A percentile compares a stretch with the other conserved stretches of the same genome.
Conservation (phyloP, 805 yeast genomes). For the Spencermartinsiella europaea region DNA sequence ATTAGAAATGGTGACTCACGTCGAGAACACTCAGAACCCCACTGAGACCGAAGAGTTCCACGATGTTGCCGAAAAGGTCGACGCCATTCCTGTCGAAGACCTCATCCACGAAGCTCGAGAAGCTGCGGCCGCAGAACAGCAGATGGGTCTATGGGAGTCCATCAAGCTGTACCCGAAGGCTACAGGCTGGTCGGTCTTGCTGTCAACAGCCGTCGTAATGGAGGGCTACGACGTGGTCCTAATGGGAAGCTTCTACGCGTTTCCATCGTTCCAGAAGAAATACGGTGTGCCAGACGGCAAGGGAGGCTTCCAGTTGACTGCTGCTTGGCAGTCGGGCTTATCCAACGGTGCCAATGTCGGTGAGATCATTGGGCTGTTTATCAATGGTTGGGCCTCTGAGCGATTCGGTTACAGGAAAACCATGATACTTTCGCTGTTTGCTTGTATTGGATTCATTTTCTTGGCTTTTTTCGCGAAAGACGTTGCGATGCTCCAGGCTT, state of each 20-base stretch:
- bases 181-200: conserved; percentile 41
- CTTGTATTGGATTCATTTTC: conserved; percentile 38
- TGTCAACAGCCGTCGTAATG: conserved; percentile 43
- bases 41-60: not conserved
- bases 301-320: conserved; percentile 15
- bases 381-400: conserved; percentile 43
- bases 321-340: conserved; percentile 22
- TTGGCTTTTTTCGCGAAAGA: conserved; percentile 42
- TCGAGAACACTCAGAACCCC: not conserved
- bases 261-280: conserved; percentile 15
- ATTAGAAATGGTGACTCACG: not conserved
- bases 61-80: not conserved
- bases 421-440: conserved; percentile 33
- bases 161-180: conserved; percentile 35
- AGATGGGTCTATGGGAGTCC: conserved; percentile 30
- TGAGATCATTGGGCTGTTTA: conserved; percentile 41
- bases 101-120: conserved; percentile 24
- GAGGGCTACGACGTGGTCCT: conserved; percentile 45
- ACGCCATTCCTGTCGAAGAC: not conserved
- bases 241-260: conserved; percentile 39
- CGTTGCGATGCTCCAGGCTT: conserved; percentile 31
- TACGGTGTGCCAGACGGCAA: conserved; percentile 19
- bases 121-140: conserved; percentile 21
- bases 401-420: conserved; percentile 43
- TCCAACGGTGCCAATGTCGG: conserved; percentile 28